Evolutionary conservation across 2,329 filamentous ascomycete genomes (phyloP).

Genomic region (Colletotrichum sp.): DNA sequence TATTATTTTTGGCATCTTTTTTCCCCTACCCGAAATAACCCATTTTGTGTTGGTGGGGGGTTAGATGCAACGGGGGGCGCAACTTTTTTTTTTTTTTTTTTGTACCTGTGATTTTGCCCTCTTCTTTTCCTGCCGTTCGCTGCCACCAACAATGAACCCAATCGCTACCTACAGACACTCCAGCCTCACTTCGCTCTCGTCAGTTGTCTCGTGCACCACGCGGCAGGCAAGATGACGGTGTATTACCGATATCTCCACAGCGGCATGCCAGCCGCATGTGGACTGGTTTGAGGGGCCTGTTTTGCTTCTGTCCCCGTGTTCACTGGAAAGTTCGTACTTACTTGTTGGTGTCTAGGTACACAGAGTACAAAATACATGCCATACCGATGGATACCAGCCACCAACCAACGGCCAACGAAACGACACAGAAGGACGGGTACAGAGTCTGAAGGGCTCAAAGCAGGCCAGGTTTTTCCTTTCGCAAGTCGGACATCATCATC

Average conservation of each 20-base stretch:
- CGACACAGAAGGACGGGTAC: not conserved
- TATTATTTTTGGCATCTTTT: too few relatives aligned
- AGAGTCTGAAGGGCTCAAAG: not conserved
- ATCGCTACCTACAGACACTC: not conserved
- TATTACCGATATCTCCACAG: not conserved
- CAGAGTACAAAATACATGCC: not conserved
- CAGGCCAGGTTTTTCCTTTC: not conserved
- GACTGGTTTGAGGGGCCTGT: not conserved
- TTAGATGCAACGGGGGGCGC: too few relatives aligned
- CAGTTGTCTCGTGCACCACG: not conserved
- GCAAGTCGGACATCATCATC: constrained; percentile 11
- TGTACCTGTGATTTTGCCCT: not conserved
- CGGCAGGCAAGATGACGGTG: not conserved
- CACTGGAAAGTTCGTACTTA: not conserved
- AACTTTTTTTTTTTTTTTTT: not conserved
- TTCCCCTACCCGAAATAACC: too few relatives aligned
- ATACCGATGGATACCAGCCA: not conserved
- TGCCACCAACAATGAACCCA: not conserved
- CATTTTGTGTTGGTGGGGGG: too few relatives aligned
- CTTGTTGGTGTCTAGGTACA: not conserved
- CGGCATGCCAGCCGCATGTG: not conserved
- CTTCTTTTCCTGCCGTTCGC: not conserved
- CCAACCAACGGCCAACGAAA: not conserved
- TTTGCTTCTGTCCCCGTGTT: not conserved
- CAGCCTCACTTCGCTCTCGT: not conserved